Evolutionary conservation across 1,284 basidiomycete species (phyloP).

Genomic region (Phlebopus sp.): DNA sequence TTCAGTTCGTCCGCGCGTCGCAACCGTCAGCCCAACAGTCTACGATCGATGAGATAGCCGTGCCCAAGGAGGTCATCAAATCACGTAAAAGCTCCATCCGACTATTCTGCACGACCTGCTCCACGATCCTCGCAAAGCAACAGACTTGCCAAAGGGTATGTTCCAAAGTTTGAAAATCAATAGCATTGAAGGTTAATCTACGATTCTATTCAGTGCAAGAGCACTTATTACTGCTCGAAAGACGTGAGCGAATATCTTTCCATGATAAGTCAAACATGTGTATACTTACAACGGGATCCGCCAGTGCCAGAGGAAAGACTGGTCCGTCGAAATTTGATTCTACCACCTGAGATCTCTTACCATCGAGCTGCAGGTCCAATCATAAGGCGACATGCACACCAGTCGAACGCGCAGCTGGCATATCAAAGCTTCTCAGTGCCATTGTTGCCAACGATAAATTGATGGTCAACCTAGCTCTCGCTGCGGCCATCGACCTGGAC

Average conservation of each 20-base stretch:
- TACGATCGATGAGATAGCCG: background rate
- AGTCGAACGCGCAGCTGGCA: slow-evolving; percentile 19
- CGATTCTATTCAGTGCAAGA: slow-evolving; percentile 32
- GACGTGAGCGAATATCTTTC: slow-evolving; percentile 6
- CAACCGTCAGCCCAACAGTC: no score
- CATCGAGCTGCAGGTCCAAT: slow-evolving; percentile 13
- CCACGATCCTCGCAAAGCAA: slow-evolving; percentile 6
- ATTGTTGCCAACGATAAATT: slow-evolving; percentile 17
- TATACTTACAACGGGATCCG: background rate
- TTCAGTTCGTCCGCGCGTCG: no score
- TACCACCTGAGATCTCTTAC: no score
- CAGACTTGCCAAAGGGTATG: slow-evolving; percentile 14
- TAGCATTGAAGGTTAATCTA: no score
- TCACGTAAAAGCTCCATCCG: slow-evolving; percentile 3
- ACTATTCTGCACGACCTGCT: slow-evolving; percentile 17
- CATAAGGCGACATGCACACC: slow-evolving; percentile 22
- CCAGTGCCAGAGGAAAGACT: slow-evolving; percentile 20
- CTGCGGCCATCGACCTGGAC: slow-evolving; percentile 17
- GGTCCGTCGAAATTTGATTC: slow-evolving; percentile 2
- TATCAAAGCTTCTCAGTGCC: slow-evolving; percentile 19
- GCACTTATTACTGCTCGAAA: slow-evolving; percentile 27
- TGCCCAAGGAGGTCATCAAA: slow-evolving; percentile 12
- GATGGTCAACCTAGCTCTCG: slow-evolving; percentile 15
- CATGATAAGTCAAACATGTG: background rate
- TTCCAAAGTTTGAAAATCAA: no score